Evolutionary conservation across 2,329 filamentous ascomycete genomes (phyloP).

Genomic region (Lithohypha guttulata): DNA sequence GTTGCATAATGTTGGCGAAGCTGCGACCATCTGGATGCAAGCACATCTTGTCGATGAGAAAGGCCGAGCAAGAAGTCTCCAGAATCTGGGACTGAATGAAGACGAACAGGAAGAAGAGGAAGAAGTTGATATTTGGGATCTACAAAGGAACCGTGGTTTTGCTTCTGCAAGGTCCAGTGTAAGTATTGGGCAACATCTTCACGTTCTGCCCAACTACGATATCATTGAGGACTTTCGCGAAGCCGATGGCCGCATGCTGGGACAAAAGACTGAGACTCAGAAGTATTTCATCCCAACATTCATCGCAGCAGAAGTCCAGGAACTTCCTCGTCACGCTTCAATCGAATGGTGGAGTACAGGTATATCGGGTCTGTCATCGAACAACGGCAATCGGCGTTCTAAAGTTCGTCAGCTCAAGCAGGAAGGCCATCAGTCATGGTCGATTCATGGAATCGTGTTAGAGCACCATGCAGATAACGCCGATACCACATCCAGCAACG

Average conservation of each 20-base stretch:
- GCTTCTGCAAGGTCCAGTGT: conserved; percentile 6
- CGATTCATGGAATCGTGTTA: background rate
- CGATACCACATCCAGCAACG: too few relatives aligned
- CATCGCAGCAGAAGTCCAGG: conserved; percentile 64
- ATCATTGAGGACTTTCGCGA: conserved; percentile 27
- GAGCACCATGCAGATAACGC: too few relatives aligned
- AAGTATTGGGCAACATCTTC: conserved; percentile 15
- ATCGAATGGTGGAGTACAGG: conserved; percentile 80
- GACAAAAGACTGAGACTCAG: conserved; percentile 12
- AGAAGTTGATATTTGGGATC: conserved; percentile 38
- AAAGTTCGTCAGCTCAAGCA: background rate
- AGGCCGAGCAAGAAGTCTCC: conserved; percentile 22
- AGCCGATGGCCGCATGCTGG: conserved; percentile 15
- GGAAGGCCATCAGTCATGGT: background rate
- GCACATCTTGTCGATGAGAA: conserved; percentile 25
- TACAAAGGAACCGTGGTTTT: conserved; percentile 42
- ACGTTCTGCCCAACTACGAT: conserved; percentile 25
- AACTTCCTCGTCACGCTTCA: conserved; percentile 59
- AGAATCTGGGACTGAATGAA: conserved; percentile 18
- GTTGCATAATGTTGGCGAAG: conserved; percentile 30
- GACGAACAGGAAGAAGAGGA: conserved; percentile 41
- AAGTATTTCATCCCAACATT: conserved; percentile 47
- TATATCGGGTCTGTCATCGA: conserved; percentile 37
- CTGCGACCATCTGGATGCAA: conserved; percentile 33
- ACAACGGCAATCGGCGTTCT: background rate